phyloP scores from a whole-genome alignment of 768 basidiomycete genomes.

The Suillus clintonianus region DNA sequence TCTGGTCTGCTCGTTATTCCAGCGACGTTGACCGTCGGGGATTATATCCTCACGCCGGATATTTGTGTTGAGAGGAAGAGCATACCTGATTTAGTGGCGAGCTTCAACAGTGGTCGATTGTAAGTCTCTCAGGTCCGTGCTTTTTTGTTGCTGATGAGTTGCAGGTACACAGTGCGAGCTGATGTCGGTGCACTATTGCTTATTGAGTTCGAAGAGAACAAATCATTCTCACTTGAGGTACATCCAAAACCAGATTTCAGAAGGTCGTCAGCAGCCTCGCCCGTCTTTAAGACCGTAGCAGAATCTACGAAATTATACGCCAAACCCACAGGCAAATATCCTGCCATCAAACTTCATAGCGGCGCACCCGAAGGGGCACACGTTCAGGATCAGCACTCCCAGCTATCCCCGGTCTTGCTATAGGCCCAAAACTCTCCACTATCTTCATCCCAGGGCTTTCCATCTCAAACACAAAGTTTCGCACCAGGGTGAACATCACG shows the following conservation, averaged over 20 bases:
- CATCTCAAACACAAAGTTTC: too few relatives aligned
- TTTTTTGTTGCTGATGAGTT: not conserved
- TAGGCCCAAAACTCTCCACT: too few relatives aligned
- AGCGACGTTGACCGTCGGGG: constrained; percentile 90
- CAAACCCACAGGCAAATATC: constrained; percentile 58
- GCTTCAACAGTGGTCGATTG: constrained; percentile 93
- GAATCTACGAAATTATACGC: constrained; percentile 65
- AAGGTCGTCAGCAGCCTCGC: not conserved
- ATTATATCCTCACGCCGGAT: constrained; percentile 93
- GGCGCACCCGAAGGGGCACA: too few relatives aligned
- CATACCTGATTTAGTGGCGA: constrained; percentile 86
- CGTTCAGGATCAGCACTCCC: too few relatives aligned
- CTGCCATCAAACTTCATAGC: too few relatives aligned
- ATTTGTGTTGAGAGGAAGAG: constrained; percentile 98
- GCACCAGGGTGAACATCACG: too few relatives aligned
- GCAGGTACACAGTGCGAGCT: constrained; percentile 95
- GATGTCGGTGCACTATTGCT: constrained; percentile 96
- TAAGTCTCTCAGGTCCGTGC: constrained; percentile 44
- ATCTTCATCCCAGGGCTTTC: too few relatives aligned
- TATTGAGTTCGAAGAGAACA: constrained; percentile 98
- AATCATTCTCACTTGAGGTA: constrained; percentile 89
- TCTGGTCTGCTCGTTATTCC: constrained; percentile 81
- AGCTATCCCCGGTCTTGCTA: too few relatives aligned
- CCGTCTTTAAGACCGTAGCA: constrained; percentile 49
- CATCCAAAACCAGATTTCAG: constrained; percentile 12